phyloP scores from a whole-genome alignment of 2,329 filamentous ascomycete species.

The Calonectria pseudoturangicola region DNA sequence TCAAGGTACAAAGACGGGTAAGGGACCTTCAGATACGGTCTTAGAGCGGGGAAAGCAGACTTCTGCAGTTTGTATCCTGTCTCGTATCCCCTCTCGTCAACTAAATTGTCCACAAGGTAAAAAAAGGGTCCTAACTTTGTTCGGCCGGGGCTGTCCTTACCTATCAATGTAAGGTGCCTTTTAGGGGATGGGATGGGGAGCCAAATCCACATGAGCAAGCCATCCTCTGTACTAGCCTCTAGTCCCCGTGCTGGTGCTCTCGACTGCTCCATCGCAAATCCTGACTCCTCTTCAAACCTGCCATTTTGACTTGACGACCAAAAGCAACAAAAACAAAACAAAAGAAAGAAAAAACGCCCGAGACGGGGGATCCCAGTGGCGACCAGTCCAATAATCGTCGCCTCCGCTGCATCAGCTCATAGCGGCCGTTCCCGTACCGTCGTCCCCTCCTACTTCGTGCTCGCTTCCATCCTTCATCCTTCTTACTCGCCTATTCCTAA shows the following conservation, averaged over 20 bases:
- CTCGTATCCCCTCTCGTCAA: slow-evolving; percentile 27
- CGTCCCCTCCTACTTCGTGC: slow-evolving; percentile 38
- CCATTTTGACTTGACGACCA: slow-evolving; percentile 25
- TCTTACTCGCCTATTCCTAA: slow-evolving; percentile 39
- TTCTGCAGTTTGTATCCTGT: slow-evolving; percentile 27
- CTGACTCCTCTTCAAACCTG: slow-evolving; percentile 23
- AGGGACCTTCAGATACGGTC: neutral
- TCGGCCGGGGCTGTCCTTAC: slow-evolving; percentile 30
- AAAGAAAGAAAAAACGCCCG: slow-evolving; percentile 39
- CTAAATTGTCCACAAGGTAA: slow-evolving; percentile 24
- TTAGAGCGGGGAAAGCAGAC: slow-evolving; percentile 17
- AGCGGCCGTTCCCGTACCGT: slow-evolving; percentile 51
- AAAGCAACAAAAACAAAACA: slow-evolving; percentile 41
- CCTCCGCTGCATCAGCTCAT: slow-evolving; percentile 54
- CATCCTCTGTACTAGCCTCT: slow-evolving; percentile 31
- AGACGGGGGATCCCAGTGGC: slow-evolving; percentile 53
- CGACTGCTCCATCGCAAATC: slow-evolving; percentile 23
- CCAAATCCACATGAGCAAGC: slow-evolving; percentile 36
- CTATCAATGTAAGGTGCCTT: slow-evolving; percentile 37
- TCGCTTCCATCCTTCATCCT: slow-evolving; percentile 38
- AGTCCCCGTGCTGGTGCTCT: slow-evolving; percentile 25
- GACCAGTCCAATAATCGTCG: slow-evolving; percentile 47
- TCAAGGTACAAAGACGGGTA: neutral
- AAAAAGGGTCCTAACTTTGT: slow-evolving; percentile 35
- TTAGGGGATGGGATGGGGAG: slow-evolving; percentile 34